These are phyloP conservation scores for Daedalea quercina DNA, from an alignment of 768 basidiomycete genomes.

Conservation along the genomic window DNA sequence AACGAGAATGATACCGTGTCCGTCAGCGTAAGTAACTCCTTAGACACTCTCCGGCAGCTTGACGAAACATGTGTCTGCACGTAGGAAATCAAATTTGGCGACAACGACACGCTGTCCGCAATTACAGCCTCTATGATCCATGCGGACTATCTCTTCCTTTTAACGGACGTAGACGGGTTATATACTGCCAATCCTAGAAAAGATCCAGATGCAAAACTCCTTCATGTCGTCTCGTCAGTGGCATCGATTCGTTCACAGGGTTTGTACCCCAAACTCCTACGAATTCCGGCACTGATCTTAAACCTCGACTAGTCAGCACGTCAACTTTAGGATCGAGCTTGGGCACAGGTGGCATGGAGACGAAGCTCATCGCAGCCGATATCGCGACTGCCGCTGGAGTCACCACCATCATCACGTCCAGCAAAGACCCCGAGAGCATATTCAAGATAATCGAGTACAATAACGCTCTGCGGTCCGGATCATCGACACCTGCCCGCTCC, in stretches of 20 bases:
- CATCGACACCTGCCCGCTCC: constrained; percentile 29
- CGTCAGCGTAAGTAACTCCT: constrained; percentile 68
- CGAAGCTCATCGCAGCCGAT: constrained; percentile 96
- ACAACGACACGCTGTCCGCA: constrained; percentile 97
- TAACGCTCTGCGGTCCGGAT: constrained; percentile 32
- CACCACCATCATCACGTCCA: constrained; percentile 84
- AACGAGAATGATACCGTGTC: constrained; percentile 99
- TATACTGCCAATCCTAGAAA: constrained; percentile 95
- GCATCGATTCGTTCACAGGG: constrained; percentile 77
- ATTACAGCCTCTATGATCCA: constrained; percentile 97
- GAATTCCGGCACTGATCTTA: not conserved
- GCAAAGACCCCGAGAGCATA: constrained; percentile 69
- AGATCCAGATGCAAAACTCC: constrained; percentile 73
- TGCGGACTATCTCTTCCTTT: constrained; percentile 92
- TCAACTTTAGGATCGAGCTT: constrained; percentile 87
- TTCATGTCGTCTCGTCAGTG: constrained; percentile 80
- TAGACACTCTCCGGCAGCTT: not conserved
- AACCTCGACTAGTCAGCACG: constrained; percentile 64
- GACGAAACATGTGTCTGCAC: not conserved
- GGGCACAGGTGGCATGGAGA: constrained; percentile 99
- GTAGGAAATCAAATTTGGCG: constrained; percentile 99
- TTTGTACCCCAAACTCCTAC: constrained; percentile 23
- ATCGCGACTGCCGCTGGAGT: constrained; percentile 95
- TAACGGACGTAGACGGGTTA: constrained; percentile 94
- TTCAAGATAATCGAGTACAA: constrained; percentile 80